Evolutionary conservation across 495 filamentous ascomycete species (phyloP).

Genomic region (Penicillium lagena): DNA sequence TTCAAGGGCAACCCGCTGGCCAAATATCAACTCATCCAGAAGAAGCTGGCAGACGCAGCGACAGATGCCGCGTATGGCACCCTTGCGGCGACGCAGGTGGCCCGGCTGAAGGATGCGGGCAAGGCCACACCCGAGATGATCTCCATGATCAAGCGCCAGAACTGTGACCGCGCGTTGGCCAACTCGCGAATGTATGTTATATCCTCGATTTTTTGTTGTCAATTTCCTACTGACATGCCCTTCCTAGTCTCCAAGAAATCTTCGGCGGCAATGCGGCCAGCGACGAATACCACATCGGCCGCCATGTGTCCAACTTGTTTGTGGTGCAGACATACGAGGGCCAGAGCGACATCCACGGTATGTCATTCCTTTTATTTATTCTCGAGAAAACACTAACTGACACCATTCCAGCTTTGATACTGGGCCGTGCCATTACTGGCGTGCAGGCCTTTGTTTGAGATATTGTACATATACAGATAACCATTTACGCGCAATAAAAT

Average conservation of each 20-base stretch:
- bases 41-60: slow-evolving; percentile 88
- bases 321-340: slow-evolving; percentile 98
- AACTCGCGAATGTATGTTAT: slow-evolving; percentile 63
- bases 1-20: slow-evolving; percentile 95
- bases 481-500: no score
- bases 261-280: slow-evolving; percentile 97
- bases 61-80: slow-evolving; percentile 90
- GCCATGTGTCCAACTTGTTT: slow-evolving; percentile 94
- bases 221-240: slow-evolving; percentile 2
- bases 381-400: slow-evolving; percentile 11
- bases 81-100: slow-evolving; percentile 81
- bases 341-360: slow-evolving; percentile 92
- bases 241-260: slow-evolving; percentile 73
- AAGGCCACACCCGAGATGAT: slow-evolving; percentile 93
- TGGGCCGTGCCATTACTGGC: slow-evolving; percentile 65
- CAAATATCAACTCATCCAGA: slow-evolving; percentile 97
- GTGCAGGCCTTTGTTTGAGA: slow-evolving; percentile 59
- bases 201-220: neutral
- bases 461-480: neutral
- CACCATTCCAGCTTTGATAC: slow-evolving; percentile 47
- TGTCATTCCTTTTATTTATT: slow-evolving; percentile 26
- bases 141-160: slow-evolving; percentile 96
- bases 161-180: slow-evolving; percentile 83
- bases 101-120: slow-evolving; percentile 86
- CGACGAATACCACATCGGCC: slow-evolving; percentile 90